A percentile compares a stretch with the other conserved stretches of the same genome.
Conservation (phyloP, 768 basidiomycete genomes). For the Boletus fagicola region DNA sequence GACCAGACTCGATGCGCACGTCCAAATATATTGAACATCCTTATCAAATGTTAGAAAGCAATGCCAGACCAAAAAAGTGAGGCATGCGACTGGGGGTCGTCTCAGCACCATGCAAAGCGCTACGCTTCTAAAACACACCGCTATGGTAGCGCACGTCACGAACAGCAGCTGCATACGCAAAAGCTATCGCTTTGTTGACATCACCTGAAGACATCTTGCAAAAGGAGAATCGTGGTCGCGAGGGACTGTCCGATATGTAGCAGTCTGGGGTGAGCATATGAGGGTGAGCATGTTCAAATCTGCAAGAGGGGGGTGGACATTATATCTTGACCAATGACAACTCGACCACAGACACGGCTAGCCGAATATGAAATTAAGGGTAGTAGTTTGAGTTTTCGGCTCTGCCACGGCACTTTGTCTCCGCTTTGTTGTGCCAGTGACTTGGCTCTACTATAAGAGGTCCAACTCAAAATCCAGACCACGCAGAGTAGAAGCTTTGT, state of each 20-base stretch:
- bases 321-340: not conserved
- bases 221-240: not conserved
- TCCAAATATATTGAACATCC: conserved; percentile 23
- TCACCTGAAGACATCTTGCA: conserved; percentile 1
- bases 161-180: not conserved
- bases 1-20: conserved; percentile 12
- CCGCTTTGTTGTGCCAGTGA: not conserved
- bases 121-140: not conserved
- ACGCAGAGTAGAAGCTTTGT: not conserved
- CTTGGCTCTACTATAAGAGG: not conserved
- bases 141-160: conserved; percentile 15
- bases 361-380: not conserved
- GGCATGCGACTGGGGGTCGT: conserved; percentile 3
- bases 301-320: not conserved
- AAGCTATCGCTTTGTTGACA: not conserved
- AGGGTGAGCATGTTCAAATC: not conserved
- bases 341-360: not conserved
- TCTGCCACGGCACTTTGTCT: not conserved
- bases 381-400: not conserved
- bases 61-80: conserved; percentile 17
- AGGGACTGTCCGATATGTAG: not conserved
- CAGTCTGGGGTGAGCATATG: too few species aligned
- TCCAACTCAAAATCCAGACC: not conserved
- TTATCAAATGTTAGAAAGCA: conserved; percentile 15
- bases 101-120: conserved; percentile 3